phyloP scores from a whole-genome alignment of 345 rosid genomes.

The Salix purpurea region DNA sequence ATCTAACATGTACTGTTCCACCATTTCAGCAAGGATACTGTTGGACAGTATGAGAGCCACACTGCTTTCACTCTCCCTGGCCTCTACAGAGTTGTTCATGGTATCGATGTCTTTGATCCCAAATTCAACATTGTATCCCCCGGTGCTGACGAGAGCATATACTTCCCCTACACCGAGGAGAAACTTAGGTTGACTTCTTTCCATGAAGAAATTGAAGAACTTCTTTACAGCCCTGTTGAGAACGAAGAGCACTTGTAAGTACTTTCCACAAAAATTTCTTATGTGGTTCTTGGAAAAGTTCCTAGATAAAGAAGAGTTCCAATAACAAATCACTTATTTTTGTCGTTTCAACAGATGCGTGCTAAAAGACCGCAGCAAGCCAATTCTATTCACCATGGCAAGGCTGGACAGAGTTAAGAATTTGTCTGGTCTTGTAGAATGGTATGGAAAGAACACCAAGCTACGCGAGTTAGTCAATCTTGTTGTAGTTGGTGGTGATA shows the following conservation, averaged over 20 bases:
- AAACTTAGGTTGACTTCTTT: constrained; percentile 50
- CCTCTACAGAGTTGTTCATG: constrained; percentile 84
- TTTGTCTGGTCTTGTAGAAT: constrained; percentile 77
- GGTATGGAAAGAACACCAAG: constrained; percentile 77
- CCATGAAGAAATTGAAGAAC: constrained; percentile 67
- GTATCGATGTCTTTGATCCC: constrained; percentile 75
- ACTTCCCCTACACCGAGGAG: constrained; percentile 63
- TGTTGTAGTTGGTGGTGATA: constrained; percentile 87
- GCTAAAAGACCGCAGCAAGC: constrained; percentile 73
- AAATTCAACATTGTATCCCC: constrained; percentile 92
- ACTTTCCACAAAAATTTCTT: not conserved
- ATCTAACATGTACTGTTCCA: not conserved
- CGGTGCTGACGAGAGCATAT: constrained; percentile 73
- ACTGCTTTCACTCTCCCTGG: constrained; percentile 89
- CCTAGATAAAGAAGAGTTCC: not conserved
- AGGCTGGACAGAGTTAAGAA: constrained; percentile 95
- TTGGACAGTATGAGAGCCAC: constrained; percentile 94
- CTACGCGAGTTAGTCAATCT: constrained; percentile 73
- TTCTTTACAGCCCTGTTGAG: constrained; percentile 68
- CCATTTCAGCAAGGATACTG: constrained; percentile 65
- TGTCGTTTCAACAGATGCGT: constrained; percentile 48
- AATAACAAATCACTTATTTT: not conserved
- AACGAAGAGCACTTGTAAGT: constrained; percentile 71
- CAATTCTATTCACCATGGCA: constrained; percentile 90
- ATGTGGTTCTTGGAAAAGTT: not conserved